Base-by-base conservation (phyloP, 495 filamentous ascomycete species). In the Paragyromitra xinjiangensis region DNA sequence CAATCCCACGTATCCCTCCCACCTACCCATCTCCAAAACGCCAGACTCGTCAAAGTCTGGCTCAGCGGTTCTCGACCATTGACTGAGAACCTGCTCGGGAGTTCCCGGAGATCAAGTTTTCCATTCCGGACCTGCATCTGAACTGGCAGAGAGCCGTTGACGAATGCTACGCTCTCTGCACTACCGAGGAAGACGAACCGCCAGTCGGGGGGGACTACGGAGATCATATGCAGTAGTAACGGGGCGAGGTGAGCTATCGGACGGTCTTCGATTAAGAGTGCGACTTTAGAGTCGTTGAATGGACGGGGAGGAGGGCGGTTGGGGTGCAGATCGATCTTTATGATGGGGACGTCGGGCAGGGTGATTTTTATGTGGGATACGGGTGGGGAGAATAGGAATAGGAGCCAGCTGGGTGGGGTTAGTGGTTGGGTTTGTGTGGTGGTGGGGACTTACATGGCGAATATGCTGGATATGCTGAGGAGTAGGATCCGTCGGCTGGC, bases 171-270 rank as follows among this genome's bases (percentile, higher is more conserved):
- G 37, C 81, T 84, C 19, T 83, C 82, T 8, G 72, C 9, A 12
- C 83, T 84, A 53, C 86, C 86, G 83, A 87, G 86, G 83, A 87
- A 88, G 39, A 84, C 82, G 81, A 88, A 87, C n/a, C 84, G 84
- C 86, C 86, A 88, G 80, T 87, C 86, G 16, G 86, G 83, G 3
- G 86, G 86, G 1, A 88, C 86, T 37, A 88, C 86, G 8, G 84
- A 77, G 67, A 86, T 87, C 80, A 87, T 86, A 78, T 88, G 86
- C 0, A 87, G 83, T 75, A 87, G 84, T 5, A 87, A 75, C 0
- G 86, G 86, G 0, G 86, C 84, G 12, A 87, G 84, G 70, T 84
- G 83, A 0, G 85, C 78, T 19, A 83, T 80, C 0, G 83, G 77
- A 5, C 86, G 84, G 82, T 86, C 85, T 68, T 88, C 86, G 73